Evolutionary conservation across 108 stramenopile genomes (phyloP).

Genomic region (Fistulifera solaris): DNA sequence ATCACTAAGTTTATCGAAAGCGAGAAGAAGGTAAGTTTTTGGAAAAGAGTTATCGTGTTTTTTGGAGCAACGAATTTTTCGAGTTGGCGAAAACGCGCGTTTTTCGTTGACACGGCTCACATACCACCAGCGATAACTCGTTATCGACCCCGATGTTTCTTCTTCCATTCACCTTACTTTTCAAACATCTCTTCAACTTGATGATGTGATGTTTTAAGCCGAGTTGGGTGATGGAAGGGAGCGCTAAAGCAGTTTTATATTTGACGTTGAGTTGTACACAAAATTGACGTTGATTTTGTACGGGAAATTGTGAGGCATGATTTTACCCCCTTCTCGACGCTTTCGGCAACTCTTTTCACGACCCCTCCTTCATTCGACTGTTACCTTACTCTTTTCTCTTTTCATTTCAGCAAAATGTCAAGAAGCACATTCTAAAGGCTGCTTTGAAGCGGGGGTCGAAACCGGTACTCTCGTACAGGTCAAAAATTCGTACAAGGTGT

Average conservation of each 20-base stretch:
- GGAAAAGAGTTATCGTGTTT: background rate
- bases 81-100: background rate
- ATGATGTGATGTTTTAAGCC: background rate
- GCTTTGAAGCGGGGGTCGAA: constrained; percentile 56
- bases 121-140: background rate
- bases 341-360: background rate
- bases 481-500: constrained; percentile 67
- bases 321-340: background rate
- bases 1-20: constrained; percentile 73
- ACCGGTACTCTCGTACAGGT: constrained; percentile 52
- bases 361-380: too few species aligned
- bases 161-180: background rate
- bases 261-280: background rate
- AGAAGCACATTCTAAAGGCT: constrained; percentile 53
- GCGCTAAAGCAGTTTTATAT: too few species aligned
- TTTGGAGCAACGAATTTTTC: background rate
- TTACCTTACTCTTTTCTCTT: background rate
- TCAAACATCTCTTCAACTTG: background rate
- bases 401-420: constrained; percentile 28
- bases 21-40: constrained; percentile 34
- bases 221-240: background rate
- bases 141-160: background rate
- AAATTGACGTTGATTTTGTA: constrained; percentile 2
- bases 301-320: constrained; percentile 6
- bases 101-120: background rate